These are phyloP conservation scores for Diaporthe capsici DNA, from an alignment of 2,329 filamentous ascomycete genomes.

Conservation along the genomic window DNA sequence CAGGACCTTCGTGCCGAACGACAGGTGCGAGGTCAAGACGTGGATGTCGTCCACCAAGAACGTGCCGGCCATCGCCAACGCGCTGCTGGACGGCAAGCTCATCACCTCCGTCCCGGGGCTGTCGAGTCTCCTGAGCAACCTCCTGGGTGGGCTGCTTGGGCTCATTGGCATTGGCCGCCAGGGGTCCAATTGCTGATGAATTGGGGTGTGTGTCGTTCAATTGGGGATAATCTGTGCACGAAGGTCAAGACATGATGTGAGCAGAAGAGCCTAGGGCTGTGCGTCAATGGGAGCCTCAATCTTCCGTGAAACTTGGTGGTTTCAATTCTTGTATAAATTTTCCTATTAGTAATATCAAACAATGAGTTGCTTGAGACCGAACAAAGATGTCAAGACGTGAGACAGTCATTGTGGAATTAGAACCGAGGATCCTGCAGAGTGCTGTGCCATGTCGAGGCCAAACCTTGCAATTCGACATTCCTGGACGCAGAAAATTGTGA, in stretches of 20 bases:
- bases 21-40: conserved; percentile 29
- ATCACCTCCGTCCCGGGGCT: conserved; percentile 26
- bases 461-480: neutral
- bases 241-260: neutral
- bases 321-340: conserved; percentile 4
- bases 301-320: neutral
- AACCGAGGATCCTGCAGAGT: neutral
- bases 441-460: neutral
- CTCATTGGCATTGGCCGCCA: conserved; percentile 13
- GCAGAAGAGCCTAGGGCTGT: neutral
- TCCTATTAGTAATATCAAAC: neutral
- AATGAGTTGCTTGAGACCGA: neutral
- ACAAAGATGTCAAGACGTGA: neutral
- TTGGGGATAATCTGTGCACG: neutral
- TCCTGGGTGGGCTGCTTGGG: conserved; percentile 1
- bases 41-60: conserved; percentile 32
- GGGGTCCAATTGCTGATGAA: conserved; percentile 5
- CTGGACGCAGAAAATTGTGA: neutral
- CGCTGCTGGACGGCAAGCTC: conserved; percentile 32
- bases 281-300: neutral
- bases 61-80: conserved; percentile 26
- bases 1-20: conserved; percentile 41
- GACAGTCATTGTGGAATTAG: neutral
- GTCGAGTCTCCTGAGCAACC: conserved; percentile 1
- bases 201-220: neutral